phyloP scores from a whole-genome alignment of 1,139 yeast genomes.

The Kurtzmaniella natalensis region DNA sequence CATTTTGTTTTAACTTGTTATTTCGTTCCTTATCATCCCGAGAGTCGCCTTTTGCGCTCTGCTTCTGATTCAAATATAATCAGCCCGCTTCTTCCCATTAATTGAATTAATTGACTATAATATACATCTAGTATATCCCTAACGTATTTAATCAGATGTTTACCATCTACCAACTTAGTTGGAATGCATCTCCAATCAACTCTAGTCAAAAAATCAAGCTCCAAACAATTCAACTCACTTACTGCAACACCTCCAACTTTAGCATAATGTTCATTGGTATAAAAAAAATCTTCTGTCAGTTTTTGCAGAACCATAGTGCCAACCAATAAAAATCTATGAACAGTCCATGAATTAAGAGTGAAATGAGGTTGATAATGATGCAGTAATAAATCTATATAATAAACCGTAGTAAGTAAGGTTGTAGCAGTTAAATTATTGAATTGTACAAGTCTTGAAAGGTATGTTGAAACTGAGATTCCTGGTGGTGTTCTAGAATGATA shows the following conservation, averaged over 20 bases:
- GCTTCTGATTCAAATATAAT: conserved; percentile 2
- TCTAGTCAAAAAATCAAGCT: conserved; percentile 77
- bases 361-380: conserved; percentile 72
- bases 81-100: conserved; percentile 46
- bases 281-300: conserved; percentile 90
- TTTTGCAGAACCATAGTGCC: conserved; percentile 91
- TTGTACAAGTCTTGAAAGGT: conserved; percentile 70
- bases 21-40: not conserved
- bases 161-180: conserved; percentile 24
- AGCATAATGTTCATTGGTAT: conserved; percentile 91
- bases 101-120: conserved; percentile 55
- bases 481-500: conserved; percentile 95
- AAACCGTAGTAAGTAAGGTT: conserved; percentile 73
- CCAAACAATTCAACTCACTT: conserved; percentile 80
- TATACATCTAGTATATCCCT: conserved; percentile 53
- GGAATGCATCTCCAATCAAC: conserved; percentile 65
- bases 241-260: conserved; percentile 93
- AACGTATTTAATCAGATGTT: conserved; percentile 27
- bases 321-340: conserved; percentile 84
- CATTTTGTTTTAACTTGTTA: no score
- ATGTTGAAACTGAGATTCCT: conserved; percentile 72
- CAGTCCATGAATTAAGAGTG: conserved; percentile 85
- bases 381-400: conserved; percentile 82
- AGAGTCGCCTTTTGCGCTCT: conserved; percentile 1
- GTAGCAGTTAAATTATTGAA: conserved; percentile 85